Conservation (phyloP, 768 basidiomycete genomes). For the Panellus pusillus region DNA sequence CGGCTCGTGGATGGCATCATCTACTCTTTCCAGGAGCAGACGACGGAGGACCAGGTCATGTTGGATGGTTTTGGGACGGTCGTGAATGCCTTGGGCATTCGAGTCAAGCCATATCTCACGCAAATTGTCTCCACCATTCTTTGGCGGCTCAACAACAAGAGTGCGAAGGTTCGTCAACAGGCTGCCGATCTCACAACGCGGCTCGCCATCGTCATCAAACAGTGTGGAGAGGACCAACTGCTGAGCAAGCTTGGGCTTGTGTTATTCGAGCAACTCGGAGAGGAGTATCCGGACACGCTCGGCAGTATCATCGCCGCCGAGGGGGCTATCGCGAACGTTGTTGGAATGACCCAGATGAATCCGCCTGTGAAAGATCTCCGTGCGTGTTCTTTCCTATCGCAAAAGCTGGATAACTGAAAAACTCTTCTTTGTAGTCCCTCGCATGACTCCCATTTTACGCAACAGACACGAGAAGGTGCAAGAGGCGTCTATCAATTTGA, state of each 20-base stretch:
- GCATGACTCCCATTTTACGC: conserved; percentile 99
- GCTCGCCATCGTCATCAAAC: conserved; percentile 96
- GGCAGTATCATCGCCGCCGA: conserved; percentile 99
- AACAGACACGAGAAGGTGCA: conserved; percentile 99
- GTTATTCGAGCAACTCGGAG: conserved; percentile 96
- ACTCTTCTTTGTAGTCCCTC: conserved; percentile 65
- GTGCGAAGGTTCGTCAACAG: conserved; percentile 97
- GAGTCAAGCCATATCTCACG: conserved; percentile 97
- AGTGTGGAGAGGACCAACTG: conserved; percentile 95
- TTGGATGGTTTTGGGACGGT: conserved; percentile 97
- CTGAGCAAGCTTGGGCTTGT: conserved; percentile 96
- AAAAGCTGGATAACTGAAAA: conserved; percentile 1
- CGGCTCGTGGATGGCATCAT: conserved; percentile 97
- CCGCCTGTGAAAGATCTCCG: conserved; percentile 98
- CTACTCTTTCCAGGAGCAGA: conserved; percentile 99
- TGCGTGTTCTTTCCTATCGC: conserved; percentile 48
- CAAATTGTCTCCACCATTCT: conserved; percentile 99
- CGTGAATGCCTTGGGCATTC: conserved; percentile 93
- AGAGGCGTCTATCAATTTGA: conserved; percentile 98
- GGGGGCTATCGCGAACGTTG: conserved; percentile 98
- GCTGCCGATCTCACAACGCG: conserved; percentile 98
- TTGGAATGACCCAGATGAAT: conserved; percentile 99
- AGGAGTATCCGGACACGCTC: conserved; percentile 98
- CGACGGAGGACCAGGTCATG: conserved; percentile 99
- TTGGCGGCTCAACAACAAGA: conserved; percentile 99